Percentiles rank a stretch among this genome's conserved stretches.
phyloP scores from a whole-genome alignment of 139 green algal genomes.

The Coccomyxa sp. region DNA sequence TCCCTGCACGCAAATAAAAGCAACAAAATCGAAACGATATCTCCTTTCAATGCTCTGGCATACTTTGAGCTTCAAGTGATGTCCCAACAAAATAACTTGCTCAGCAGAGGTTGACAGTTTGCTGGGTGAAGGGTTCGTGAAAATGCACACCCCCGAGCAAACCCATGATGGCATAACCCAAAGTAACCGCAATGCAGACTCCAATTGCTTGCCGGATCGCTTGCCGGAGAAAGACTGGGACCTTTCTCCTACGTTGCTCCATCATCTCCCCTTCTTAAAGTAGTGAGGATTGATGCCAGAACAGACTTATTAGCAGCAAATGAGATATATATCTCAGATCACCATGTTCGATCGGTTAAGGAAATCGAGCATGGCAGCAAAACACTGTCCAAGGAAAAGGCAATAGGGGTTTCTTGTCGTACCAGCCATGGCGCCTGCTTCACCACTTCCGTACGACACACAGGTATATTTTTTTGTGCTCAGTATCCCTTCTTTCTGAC shows the following conservation, averaged over 20 bases:
- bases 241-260: not conserved
- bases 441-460: no score
- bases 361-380: no score
- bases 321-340: no score
- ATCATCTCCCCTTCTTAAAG: not conserved
- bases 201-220: constrained; percentile 1
- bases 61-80: not conserved
- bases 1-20: not conserved
- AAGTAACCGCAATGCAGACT: not conserved
- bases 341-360: no score
- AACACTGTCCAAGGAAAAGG: no score
- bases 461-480: no score
- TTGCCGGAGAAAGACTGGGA: not conserved
- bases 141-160: not conserved
- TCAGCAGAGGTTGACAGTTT: no score
- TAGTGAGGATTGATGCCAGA: not conserved
- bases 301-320: no score
- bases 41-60: not conserved
- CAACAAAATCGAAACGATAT: no score
- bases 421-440: no score
- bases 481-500: no score
- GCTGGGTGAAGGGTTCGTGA: not conserved
- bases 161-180: not conserved
- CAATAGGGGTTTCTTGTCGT: no score
- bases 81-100: not conserved